These are phyloP conservation scores for Auriculariales sp. DNA, from an alignment of 768 basidiomycete genomes.

Conservation along the genomic window DNA sequence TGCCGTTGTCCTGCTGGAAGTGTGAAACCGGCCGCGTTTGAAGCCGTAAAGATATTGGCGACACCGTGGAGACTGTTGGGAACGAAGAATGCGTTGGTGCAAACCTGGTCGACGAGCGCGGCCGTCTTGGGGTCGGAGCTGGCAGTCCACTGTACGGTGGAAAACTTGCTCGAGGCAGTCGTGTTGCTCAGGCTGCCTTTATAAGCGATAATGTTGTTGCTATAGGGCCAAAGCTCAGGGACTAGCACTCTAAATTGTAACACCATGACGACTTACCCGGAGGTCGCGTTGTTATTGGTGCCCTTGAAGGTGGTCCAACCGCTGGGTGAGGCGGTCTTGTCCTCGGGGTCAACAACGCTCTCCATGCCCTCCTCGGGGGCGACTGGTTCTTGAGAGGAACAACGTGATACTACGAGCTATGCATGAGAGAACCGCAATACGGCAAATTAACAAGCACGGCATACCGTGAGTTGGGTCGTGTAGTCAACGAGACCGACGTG, in stretches of 20 bases:
- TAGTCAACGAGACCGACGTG: conserved; percentile 38
- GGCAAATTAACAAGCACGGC: conserved; percentile 8
- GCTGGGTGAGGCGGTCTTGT: conserved; percentile 34
- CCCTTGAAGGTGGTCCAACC: conserved; percentile 36
- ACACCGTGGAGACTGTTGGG: conserved; percentile 46
- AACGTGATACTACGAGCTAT: conserved; percentile 27
- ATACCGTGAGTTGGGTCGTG: conserved; percentile 28
- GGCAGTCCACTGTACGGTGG: conserved; percentile 23
- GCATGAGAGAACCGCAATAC: conserved; percentile 5
- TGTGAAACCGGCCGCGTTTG: conserved; percentile 39
- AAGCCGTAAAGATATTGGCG: conserved; percentile 41
- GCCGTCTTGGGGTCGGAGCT: conserved; percentile 23
- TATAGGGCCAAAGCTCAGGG: conserved; percentile 28
- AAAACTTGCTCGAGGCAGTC: conserved; percentile 19
- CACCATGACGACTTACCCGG: conserved; percentile 30
- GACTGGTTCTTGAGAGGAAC: conserved; percentile 37
- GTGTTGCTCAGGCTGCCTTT: conserved; percentile 24
- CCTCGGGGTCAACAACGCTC: conserved; percentile 36
- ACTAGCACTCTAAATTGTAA: conserved; percentile 25
- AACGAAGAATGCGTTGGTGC: conserved; percentile 39
- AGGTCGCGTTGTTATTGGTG: conserved; percentile 20
- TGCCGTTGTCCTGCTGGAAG: conserved; percentile 44
- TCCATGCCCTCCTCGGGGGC: conserved; percentile 34
- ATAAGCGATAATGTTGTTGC: conserved; percentile 26
- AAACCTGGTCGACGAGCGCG: conserved; percentile 37